These are phyloP conservation scores for Austroboletus festivus DNA, from an alignment of 768 basidiomycete species.

Conservation along the genomic window DNA sequence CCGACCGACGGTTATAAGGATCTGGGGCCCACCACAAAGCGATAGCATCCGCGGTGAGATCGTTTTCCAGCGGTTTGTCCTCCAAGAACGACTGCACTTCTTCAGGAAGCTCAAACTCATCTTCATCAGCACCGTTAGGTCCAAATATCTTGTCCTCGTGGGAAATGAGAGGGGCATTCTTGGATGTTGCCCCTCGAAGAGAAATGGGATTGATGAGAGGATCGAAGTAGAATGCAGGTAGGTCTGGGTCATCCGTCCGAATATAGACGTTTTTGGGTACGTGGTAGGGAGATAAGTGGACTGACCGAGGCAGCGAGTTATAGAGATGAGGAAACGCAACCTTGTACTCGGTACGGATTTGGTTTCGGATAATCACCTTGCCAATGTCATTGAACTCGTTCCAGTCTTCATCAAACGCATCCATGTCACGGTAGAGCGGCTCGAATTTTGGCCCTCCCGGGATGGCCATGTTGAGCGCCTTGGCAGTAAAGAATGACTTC, in stretches of 20 bases:
- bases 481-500: constrained; percentile 96
- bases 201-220: constrained; percentile 98
- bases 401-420: constrained; percentile 97
- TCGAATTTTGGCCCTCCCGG: constrained; percentile 99
- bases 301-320: constrained; percentile 94
- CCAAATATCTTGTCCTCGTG: constrained; percentile 95
- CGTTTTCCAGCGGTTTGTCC: constrained; percentile 77
- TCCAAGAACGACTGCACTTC: constrained; percentile 76
- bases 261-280: constrained; percentile 97
- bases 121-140: constrained; percentile 78
- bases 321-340: constrained; percentile 99
- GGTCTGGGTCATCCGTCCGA: constrained; percentile 98
- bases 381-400: constrained; percentile 99
- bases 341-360: constrained; percentile 98
- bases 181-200: constrained; percentile 77
- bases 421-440: constrained; percentile 95
- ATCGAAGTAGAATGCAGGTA: constrained; percentile 99
- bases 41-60: constrained; percentile 93
- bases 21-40: constrained; percentile 99
- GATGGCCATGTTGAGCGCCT: constrained; percentile 94
- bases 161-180: constrained; percentile 76
- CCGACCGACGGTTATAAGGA: constrained; percentile 90
- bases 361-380: constrained; percentile 98
- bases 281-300: constrained; percentile 90
- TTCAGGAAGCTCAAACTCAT: constrained; percentile 84